Evolutionary conservation across 768 basidiomycete species (phyloP), one percentile per base, ranked within the genome.

Genomic region (Sutorius australiensis): DNA sequence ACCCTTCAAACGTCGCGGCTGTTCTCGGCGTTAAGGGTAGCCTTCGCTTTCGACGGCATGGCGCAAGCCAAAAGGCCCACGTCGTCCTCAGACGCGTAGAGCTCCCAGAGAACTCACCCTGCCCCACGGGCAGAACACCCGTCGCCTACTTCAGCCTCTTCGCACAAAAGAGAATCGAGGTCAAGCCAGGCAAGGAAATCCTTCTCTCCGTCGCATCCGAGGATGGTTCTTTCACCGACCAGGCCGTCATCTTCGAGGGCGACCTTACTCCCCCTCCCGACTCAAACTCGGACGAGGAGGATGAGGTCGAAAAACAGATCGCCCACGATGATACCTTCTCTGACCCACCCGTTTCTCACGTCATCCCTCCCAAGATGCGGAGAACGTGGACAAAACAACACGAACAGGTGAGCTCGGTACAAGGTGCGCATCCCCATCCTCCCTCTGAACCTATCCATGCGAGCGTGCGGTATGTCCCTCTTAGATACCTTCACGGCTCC

Each of bases 141-240:
- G 63, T 78, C 50, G 75, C 79, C 36, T 80, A 78, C 65, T 88
- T 85, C 63, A 80, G 77, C 62, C 71, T 88, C 12, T 83, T 85
- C 64, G 83, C 86, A 4, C 77, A 79, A 60, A 88, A 88, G 72
- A 72, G 81, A 55, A 82, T 88, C 64, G 82, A 82, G 63, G 78
- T 86, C 60, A 85, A 79, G 63, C 81, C 84, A 12, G 86, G 86
- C 52, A 85, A 85, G 68, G 83, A 84, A 69, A 80, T 88, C 47
- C 73, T 86, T 43, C 75, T 88, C 49, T 76, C 83, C 6, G 72
- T 87, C 32, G 76, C 75, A 37, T 73, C 76, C 27, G 76, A 72
- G 28, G 77, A 83, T 57, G 80, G 79, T 37, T 62, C 70, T 12
- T 79, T 80, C 68, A 77, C 79, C 52, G 83, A 84, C 53, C 76